A percentile compares a stretch with the other conserved stretches of the same genome.
Conservation (phyloP, 441 rosid species). For the Omphalea diandra region DNA sequence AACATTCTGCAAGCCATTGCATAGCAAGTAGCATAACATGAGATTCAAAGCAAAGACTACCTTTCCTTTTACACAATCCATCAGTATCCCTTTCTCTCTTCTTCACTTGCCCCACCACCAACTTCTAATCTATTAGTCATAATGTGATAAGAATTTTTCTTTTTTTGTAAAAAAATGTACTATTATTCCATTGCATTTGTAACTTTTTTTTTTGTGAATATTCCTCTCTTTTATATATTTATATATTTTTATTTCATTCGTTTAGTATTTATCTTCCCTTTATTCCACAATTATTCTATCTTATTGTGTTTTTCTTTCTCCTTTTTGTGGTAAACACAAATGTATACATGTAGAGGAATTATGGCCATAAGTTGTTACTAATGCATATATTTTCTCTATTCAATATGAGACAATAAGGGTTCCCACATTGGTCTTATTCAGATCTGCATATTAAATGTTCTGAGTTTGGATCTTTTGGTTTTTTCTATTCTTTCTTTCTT, state of each 20-base stretch:
- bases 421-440: background rate
- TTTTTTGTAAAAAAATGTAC: background rate
- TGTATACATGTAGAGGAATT: too few species aligned
- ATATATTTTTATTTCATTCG: too few species aligned
- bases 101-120: background rate
- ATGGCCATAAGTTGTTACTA: background rate
- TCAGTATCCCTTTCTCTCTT: conserved; percentile 19
- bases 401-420: background rate
- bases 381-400: background rate
- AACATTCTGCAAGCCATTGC: conserved; percentile 20
- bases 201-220: background rate
- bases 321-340: too few species aligned
- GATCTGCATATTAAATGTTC: background rate
- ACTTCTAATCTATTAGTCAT: background rate
- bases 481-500: background rate
- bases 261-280: too few species aligned
- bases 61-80: conserved; percentile 30
- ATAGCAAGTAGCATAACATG: conserved; percentile 20
- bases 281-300: background rate
- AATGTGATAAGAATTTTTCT: background rate
- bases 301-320: too few species aligned
- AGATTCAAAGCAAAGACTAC: conserved; percentile 51
- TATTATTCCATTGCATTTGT: conserved; percentile 6
- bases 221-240: background rate
- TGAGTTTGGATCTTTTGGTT: background rate